Conservation (phyloP, 371 early-diverging fungal genomes). For the Mortierella sp. region DNA sequence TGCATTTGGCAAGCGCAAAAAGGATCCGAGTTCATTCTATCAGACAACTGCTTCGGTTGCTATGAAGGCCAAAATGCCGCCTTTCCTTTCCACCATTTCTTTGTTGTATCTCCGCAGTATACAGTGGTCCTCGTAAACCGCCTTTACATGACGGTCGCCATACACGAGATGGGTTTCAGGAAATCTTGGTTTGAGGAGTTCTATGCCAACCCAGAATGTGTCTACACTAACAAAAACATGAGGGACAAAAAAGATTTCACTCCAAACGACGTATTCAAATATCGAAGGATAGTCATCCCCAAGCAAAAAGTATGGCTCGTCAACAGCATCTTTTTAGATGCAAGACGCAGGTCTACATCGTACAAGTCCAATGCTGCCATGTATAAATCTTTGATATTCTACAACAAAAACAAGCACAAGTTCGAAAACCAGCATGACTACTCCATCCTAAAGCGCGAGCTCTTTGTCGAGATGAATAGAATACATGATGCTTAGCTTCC, state of each 20-base stretch:
- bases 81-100: constrained; percentile 20
- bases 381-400: constrained; percentile 13
- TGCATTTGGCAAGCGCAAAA: constrained; percentile 36
- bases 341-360: constrained; percentile 8
- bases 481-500: background rate
- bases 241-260: background rate
- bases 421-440: constrained; percentile 13
- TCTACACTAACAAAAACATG: constrained; percentile 9
- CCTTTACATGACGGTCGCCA: background rate
- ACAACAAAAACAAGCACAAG: constrained; percentile 9
- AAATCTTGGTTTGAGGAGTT: constrained; percentile 1
- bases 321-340: constrained; percentile 37
- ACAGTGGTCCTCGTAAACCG: background rate
- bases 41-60: constrained; percentile 24
- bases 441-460: constrained; percentile 16
- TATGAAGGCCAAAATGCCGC: constrained; percentile 12
- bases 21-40: constrained; percentile 35
- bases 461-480: constrained; percentile 25
- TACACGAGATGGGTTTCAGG: background rate
- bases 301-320: constrained; percentile 25
- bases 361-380: constrained; percentile 21
- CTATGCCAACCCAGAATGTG: constrained; percentile 6
- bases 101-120: constrained; percentile 10
- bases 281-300: constrained; percentile 16
- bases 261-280: constrained; percentile 30